These are phyloP conservation scores for Eimeria sp. DNA, from an alignment of 169 alveolate species.

Conservation along the genomic window DNA sequence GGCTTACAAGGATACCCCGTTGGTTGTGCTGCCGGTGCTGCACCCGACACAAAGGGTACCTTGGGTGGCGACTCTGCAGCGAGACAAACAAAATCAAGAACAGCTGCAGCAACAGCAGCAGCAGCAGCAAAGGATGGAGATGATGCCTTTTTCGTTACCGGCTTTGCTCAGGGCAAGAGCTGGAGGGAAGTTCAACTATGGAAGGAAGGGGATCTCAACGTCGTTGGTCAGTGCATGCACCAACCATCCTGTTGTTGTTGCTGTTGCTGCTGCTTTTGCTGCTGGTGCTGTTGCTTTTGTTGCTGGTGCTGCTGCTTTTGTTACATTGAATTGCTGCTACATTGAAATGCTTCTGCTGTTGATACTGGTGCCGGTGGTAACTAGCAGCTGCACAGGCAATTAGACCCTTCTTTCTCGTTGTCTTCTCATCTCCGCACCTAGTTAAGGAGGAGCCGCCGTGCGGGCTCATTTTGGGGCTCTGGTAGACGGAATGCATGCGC, in stretches of 20 bases:
- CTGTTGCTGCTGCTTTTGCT: background rate
- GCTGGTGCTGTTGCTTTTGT: too few species aligned
- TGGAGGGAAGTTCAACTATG: constrained; percentile 57
- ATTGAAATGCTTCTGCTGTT: background rate
- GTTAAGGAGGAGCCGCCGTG: too few species aligned
- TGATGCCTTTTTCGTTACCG: constrained; percentile 45
- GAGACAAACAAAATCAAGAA: background rate
- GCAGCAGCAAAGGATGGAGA: background rate
- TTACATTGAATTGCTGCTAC: constrained; percentile 13
- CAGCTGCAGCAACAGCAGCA: background rate
- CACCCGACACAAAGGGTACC: background rate
- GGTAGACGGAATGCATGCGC: too few species aligned
- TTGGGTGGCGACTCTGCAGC: background rate
- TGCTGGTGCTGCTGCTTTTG: background rate
- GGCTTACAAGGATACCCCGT: background rate
- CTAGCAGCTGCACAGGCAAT: too few species aligned
- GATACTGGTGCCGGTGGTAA: too few species aligned
- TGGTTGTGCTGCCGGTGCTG: background rate
- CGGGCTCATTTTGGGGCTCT: too few species aligned
- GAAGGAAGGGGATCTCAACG: constrained; percentile 75
- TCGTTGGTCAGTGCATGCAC: constrained; percentile 10
- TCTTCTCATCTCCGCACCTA: too few species aligned
- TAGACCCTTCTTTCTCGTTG: too few species aligned
- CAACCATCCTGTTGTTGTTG: background rate
- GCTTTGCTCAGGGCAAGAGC: constrained; percentile 46